phyloP scores from a whole-genome alignment of 1,284 basidiomycete genomes.

The Chondrostereum purpureum region DNA sequence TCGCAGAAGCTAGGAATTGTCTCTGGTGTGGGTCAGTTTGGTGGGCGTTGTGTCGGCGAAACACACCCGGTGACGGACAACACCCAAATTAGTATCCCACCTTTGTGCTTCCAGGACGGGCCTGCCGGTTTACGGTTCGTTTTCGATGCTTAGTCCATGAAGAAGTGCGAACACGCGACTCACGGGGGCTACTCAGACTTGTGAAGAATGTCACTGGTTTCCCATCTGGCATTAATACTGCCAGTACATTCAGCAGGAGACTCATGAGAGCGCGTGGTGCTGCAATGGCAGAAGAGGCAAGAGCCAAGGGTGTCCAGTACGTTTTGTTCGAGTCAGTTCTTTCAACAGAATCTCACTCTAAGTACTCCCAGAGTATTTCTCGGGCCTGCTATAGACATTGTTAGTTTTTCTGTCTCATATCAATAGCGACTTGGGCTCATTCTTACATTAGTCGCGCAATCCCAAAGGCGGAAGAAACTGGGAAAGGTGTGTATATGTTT shows the following conservation, averaged over 20 bases:
- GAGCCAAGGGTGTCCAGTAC: conserved; percentile 66
- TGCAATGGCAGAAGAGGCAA: conserved; percentile 70
- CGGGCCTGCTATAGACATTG: conserved; percentile 57
- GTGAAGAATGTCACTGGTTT: conserved; percentile 45
- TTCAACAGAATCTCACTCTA: neutral
- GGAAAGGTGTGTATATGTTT: conserved; percentile 34
- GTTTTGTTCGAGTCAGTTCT: conserved; percentile 12
- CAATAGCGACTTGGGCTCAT: neutral
- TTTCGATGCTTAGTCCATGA: neutral
- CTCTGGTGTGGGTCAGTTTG: conserved; percentile 41
- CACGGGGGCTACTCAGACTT: too few relatives aligned
- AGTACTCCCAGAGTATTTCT: conserved; percentile 20
- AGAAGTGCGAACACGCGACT: neutral
- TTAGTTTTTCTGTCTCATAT: conserved; percentile 20
- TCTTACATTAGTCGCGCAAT: conserved; percentile 29
- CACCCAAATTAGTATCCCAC: conserved; percentile 32
- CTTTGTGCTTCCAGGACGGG: conserved; percentile 49
- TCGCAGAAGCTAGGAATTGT: conserved; percentile 46
- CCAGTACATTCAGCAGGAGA: conserved; percentile 46
- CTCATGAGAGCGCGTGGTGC: conserved; percentile 56
- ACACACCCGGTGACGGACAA: conserved; percentile 27
- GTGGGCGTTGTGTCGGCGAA: conserved; percentile 57
- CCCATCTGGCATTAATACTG: conserved; percentile 48
- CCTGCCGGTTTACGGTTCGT: conserved; percentile 46
- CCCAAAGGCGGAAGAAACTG: conserved; percentile 54